Evolutionary conservation across 768 basidiomycete genomes (phyloP).

Genomic region (Panaeolus papilionaceus): DNA sequence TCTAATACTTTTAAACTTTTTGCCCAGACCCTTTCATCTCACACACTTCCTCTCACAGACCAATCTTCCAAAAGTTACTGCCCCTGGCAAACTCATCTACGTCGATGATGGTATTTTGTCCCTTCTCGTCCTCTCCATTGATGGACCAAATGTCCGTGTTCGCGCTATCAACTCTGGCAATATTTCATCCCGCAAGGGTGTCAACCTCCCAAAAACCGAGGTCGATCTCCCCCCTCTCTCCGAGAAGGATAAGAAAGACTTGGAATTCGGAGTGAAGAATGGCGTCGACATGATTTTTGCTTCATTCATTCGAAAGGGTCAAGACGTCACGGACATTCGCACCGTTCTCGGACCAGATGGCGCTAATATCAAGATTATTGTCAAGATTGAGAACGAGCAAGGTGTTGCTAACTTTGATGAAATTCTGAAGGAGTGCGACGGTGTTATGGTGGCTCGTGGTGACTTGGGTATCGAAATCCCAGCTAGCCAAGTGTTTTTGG

Average conservation of each 20-base stretch:
- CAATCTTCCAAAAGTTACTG: slow-evolving; percentile 95
- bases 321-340: slow-evolving; percentile 95
- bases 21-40: slow-evolving; percentile 14
- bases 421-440: slow-evolving; percentile 92
- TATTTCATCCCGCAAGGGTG: slow-evolving; percentile 96
- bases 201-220: slow-evolving; percentile 97
- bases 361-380: slow-evolving; percentile 96
- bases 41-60: slow-evolving; percentile 46
- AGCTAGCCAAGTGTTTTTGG: slow-evolving; percentile 98
- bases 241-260: slow-evolving; percentile 96
- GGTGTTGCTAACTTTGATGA: slow-evolving; percentile 99
- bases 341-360: slow-evolving; percentile 94
- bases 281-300: slow-evolving; percentile 99
- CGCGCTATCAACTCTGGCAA: slow-evolving; percentile 90
- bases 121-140: slow-evolving; percentile 90
- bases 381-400: slow-evolving; percentile 99
- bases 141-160: slow-evolving; percentile 81
- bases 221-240: slow-evolving; percentile 98
- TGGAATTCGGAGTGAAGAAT: slow-evolving; percentile 95
- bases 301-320: slow-evolving; percentile 95
- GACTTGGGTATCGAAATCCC: slow-evolving; percentile 99
- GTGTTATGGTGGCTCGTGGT: slow-evolving; percentile 99
- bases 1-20: slow-evolving; percentile 7
- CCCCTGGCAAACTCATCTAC: slow-evolving; percentile 97
- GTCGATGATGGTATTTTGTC: slow-evolving; percentile 98